Conservation (phyloP, 148 eudicot species). For the Beta vulgaris region DNA sequence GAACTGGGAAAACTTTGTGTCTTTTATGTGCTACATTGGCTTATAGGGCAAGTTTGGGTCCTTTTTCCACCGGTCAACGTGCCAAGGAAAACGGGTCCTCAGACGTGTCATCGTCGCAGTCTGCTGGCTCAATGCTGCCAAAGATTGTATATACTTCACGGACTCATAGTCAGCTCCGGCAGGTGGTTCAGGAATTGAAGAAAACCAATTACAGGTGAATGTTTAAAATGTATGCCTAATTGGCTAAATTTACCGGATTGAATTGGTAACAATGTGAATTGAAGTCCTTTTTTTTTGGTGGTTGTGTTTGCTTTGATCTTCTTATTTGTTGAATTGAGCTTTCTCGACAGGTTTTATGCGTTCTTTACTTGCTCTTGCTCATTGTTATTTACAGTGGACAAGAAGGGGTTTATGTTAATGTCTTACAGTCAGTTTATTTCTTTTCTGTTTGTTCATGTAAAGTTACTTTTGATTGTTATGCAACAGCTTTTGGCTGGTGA, state of each 20-base stretch:
- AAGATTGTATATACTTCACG: slow-evolving; percentile 83
- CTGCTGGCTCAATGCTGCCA: slow-evolving; percentile 46
- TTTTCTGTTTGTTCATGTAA: too few species aligned
- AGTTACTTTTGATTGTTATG: too few species aligned
- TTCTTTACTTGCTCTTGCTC: not conserved
- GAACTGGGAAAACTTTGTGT: slow-evolving; percentile 96
- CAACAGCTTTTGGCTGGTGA: too few species aligned
- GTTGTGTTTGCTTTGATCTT: not conserved
- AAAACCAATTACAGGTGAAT: slow-evolving; percentile 87
- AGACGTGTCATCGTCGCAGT: slow-evolving; percentile 40
- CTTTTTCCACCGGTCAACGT: slow-evolving; percentile 46
- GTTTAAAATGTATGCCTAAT: not conserved
- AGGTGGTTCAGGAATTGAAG: slow-evolving; percentile 83
- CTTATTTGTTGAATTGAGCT: not conserved
- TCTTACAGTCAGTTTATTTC: not conserved
- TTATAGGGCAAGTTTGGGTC: slow-evolving; percentile 88
- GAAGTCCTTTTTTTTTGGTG: not conserved
- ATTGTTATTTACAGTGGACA: not conserved
- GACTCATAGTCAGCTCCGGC: slow-evolving; percentile 94
- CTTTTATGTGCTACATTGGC: slow-evolving; percentile 97
- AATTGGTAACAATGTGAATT: not conserved
- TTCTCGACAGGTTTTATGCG: not conserved
- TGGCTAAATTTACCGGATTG: not conserved
- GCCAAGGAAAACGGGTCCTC: slow-evolving; percentile 29
- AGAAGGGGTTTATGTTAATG: not conserved